Percentiles rank a stretch among this genome's conserved stretches.
These are phyloP conservation scores for Canna indica DNA, from an alignment of 176 grass and related monocot species.

Conservation along the genomic window DNA sequence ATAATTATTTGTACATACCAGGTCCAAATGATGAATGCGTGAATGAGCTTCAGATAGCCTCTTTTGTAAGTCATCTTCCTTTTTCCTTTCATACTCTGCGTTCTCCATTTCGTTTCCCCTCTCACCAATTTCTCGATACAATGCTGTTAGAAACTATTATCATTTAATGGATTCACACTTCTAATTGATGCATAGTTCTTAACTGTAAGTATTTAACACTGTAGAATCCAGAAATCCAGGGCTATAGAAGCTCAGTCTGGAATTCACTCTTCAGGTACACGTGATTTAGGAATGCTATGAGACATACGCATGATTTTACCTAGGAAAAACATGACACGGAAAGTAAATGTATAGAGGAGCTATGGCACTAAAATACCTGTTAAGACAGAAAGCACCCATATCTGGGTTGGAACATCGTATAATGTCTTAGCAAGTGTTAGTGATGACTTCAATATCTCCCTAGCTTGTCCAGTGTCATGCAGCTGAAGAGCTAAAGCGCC, in stretches of 20 bases:
- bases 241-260: neutral
- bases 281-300: neutral
- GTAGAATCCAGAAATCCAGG: neutral
- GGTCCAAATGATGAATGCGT: conserved; percentile 46
- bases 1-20: conserved; percentile 41
- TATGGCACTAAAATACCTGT: conserved; percentile 25
- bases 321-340: neutral
- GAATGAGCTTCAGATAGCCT: conserved; percentile 67
- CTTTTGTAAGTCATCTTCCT: conserved; percentile 80
- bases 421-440: conserved; percentile 88
- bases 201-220: neutral
- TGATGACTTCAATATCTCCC: conserved; percentile 92
- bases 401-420: conserved; percentile 96
- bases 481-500: conserved; percentile 90
- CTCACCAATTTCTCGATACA: conserved; percentile 77
- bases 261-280: neutral
- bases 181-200: conserved; percentile 3
- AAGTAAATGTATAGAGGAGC: neutral
- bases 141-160: conserved; percentile 42
- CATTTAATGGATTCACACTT: conserved; percentile 14
- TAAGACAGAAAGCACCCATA: conserved; percentile 93
- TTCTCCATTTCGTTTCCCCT: conserved; percentile 87
- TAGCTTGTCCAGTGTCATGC: conserved; percentile 74
- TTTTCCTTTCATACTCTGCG: conserved; percentile 76
- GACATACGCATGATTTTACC: neutral